Percentiles rank a stretch among this genome's conserved stretches.
phyloP scores from a whole-genome alignment of 1,139 yeast genomes.

The Pichia sp. region DNA sequence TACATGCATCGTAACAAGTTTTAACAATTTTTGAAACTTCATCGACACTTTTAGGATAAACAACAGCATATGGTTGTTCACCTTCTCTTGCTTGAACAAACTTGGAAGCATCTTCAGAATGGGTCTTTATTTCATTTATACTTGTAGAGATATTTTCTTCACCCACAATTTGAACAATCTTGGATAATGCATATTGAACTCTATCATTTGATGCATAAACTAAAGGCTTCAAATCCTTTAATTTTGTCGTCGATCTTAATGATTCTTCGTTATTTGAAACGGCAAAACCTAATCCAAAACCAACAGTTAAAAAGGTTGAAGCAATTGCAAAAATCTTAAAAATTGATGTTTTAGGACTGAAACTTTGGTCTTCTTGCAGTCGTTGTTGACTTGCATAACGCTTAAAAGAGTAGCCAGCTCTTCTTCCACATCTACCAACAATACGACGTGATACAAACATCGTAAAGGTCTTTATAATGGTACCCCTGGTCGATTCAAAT shows the following conservation, averaged over 20 bases:
- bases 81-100: slow-evolving; percentile 53
- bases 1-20: slow-evolving; percentile 52
- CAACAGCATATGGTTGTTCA: slow-evolving; percentile 54
- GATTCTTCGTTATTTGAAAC: slow-evolving; percentile 3
- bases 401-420: not conserved
- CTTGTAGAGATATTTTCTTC: slow-evolving; percentile 34
- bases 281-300: slow-evolving; percentile 11
- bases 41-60: slow-evolving; percentile 57
- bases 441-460: too few species aligned
- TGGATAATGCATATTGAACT: slow-evolving; percentile 39
- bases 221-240: slow-evolving; percentile 31
- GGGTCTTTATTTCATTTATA: slow-evolving; percentile 35
- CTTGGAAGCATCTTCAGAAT: slow-evolving; percentile 57
- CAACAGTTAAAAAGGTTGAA: slow-evolving; percentile 14
- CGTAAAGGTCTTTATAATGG: too few species aligned
- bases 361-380: not conserved
- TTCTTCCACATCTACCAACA: too few species aligned
- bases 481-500: too few species aligned
- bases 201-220: slow-evolving; percentile 38
- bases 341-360: slow-evolving; percentile 5
- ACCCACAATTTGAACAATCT: slow-evolving; percentile 42
- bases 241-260: slow-evolving; percentile 13
- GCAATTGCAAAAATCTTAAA: slow-evolving; percentile 10
- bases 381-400: not conserved
- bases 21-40: slow-evolving; percentile 59